Base-by-base conservation (phyloP, 192 early-diverging fungal species). In the Entomortierella parvispora region DNA sequence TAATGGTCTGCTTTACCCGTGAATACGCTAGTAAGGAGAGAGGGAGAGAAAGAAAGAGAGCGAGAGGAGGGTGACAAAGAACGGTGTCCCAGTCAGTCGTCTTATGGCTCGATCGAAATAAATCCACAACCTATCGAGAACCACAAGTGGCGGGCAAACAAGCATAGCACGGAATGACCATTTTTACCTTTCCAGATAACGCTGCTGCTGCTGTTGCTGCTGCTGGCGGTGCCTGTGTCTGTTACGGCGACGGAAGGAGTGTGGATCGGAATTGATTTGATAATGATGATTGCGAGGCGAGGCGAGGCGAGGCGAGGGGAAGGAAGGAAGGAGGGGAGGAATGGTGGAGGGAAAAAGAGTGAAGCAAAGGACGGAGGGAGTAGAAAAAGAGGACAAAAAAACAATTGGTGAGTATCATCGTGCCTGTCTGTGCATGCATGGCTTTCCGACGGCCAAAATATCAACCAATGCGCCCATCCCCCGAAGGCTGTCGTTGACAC, bases 171-270 rank as follows among this genome's bases (percentile, higher is more conserved):
- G 4, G 5, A 15, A 47, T n/a, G 28, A 1, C 9, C 37, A 43
- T 31, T 58, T 58, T 62, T 71, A 71, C 69, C 69, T 71, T 63
- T 71, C 69, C 69, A 71, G 29, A 71, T 52, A 29, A 58, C 69
- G 44, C 45, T 56, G 33, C 61, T 71, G n/a, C n/a, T n/a, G n/a
- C n/a, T n/a, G n/a, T n/a, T n/a, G n/a, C n/a, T n/a, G n/a, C n/a
- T n/a, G n/a, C n/a, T n/a, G n/a, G n/a, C n/a, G n/a, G n/a, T 42
- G 59, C 33, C 34, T 61, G 60, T 71, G 54, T 47, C 50, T 49
- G n/a, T 14, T 2, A 49, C 31, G 22, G 20, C 29, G 33, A 25
- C 11, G 61, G n/a, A n/a, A n/a, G 33, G 28, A 12, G 32, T 46
- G 14, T 11, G 37, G 33, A 15, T 18, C 33, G 50, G 22, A 26